These are phyloP conservation scores for Globisporangium okanoganense DNA, from an alignment of 352 stramenopile genomes.

Conservation along the genomic window DNA sequence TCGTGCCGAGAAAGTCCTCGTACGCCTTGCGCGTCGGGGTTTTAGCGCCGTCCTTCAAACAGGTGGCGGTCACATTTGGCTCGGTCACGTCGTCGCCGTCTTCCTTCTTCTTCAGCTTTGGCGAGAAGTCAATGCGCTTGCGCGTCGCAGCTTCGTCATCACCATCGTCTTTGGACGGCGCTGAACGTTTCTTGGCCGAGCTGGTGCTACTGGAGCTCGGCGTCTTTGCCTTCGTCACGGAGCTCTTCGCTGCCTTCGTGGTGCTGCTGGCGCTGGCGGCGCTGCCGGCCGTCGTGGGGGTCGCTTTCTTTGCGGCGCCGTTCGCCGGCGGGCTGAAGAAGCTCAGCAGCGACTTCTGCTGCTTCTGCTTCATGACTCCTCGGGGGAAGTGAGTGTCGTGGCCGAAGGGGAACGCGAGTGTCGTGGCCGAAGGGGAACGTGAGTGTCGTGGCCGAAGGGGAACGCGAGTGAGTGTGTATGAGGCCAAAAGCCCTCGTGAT, in stretches of 20 bases:
- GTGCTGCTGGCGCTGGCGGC: constrained; percentile 5
- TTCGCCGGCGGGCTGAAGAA: constrained; percentile 77
- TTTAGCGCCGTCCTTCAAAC: not conserved
- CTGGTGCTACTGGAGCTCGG: not conserved
- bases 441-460: not conserved
- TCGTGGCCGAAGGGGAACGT: not conserved
- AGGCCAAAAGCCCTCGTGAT: not conserved
- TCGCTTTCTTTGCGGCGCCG: constrained; percentile 33
- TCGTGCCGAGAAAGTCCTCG: constrained; percentile 69
- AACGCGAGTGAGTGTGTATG: not conserved
- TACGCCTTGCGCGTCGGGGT: constrained; percentile 51
- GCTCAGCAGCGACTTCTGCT: constrained; percentile 79
- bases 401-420: not conserved
- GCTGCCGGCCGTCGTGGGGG: constrained; percentile 1
- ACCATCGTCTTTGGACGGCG: not conserved
- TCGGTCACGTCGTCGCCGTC: constrained; percentile 10
- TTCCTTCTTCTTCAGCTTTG: constrained; percentile 28
- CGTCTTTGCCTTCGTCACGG: constrained; percentile 5
- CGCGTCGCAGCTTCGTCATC: constrained; percentile 21
- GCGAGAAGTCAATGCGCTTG: constrained; percentile 77
- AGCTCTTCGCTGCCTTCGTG: constrained; percentile 7
- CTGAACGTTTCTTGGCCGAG: constrained; percentile 7
- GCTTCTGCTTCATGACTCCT: constrained; percentile 33
- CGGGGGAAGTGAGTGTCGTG: not conserved
- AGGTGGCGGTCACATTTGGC: not conserved